Conservation (phyloP, 139 green algal genomes). For the Eudorina sp. region DNA sequence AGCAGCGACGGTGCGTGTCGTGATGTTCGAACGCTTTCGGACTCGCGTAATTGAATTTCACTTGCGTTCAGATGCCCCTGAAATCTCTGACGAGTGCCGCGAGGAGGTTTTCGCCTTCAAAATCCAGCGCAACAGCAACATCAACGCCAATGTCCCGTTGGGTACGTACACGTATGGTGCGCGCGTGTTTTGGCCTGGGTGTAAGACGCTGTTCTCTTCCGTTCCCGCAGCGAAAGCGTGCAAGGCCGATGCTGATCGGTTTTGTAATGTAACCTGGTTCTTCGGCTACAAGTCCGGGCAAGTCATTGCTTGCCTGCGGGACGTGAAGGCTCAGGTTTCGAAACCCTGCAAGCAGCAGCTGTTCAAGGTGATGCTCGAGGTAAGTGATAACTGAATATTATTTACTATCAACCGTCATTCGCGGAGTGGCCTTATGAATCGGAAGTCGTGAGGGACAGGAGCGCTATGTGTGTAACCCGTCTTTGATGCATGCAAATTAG, state of each 20-base stretch:
- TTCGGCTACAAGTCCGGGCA: conserved; percentile 59
- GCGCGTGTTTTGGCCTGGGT: not conserved
- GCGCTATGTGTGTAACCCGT: too few relatives aligned
- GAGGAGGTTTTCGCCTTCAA: conserved; percentile 82
- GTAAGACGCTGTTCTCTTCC: not conserved
- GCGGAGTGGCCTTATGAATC: too few relatives aligned
- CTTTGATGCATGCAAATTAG: too few relatives aligned
- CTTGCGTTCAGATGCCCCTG: conserved; percentile 12
- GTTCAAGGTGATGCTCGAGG: conserved; percentile 70
- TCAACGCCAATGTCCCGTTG: conserved; percentile 82
- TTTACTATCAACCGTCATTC: too few relatives aligned
- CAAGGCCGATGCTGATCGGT: conserved; percentile 72
- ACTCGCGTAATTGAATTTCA: too few relatives aligned
- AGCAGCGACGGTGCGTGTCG: conserved; percentile 33
- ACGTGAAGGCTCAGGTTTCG: conserved; percentile 63
- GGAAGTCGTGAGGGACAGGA: too few relatives aligned
- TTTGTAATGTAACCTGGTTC: conserved; percentile 74
- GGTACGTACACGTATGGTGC: conserved; percentile 53
- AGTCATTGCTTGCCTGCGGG: conserved; percentile 48
- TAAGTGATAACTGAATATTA: too few relatives aligned
- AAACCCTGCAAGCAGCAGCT: conserved; percentile 69
- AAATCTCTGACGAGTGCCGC: conserved; percentile 67
- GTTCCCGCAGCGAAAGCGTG: conserved; percentile 75
- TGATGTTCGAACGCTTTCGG: too few relatives aligned
- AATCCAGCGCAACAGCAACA: conserved; percentile 77